Conservation (phyloP, 2,329 filamentous ascomycete genomes). For the Fusarium cyanostomum region DNA sequence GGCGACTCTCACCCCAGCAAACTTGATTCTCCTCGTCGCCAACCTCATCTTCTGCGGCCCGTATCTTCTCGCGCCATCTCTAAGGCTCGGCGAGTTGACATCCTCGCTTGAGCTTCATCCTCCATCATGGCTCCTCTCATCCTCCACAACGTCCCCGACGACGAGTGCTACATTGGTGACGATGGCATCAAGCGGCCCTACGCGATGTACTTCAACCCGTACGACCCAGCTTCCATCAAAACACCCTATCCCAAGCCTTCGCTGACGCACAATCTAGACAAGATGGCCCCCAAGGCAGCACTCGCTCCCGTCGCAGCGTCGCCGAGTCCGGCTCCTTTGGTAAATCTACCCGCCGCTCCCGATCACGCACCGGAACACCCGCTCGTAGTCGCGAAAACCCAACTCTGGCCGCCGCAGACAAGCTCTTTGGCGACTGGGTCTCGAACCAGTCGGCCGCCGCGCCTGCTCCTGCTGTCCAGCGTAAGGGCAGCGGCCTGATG, state of each 20-base stretch:
- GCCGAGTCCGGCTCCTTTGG: slow-evolving; percentile 73
- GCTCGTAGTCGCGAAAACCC: slow-evolving; percentile 67
- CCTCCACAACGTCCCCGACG: slow-evolving; percentile 74
- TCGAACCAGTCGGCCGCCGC: slow-evolving; percentile 55
- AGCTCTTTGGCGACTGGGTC: slow-evolving; percentile 68
- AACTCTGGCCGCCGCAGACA: slow-evolving; percentile 69
- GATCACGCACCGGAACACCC: slow-evolving; percentile 68
- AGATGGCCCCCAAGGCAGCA: slow-evolving; percentile 60
- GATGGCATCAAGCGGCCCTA: slow-evolving; percentile 73
- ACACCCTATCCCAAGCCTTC: slow-evolving; percentile 11
- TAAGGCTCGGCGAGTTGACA: slow-evolving; percentile 2
- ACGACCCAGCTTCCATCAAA: slow-evolving; percentile 39
- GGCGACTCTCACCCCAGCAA: slow-evolving; percentile 5
- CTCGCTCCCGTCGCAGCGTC: slow-evolving; percentile 62
- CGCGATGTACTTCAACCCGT: slow-evolving; percentile 73
- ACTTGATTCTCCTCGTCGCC: not conserved
- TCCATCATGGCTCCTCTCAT: slow-evolving; percentile 69
- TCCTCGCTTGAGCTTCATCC: not conserved
- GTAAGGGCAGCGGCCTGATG: slow-evolving; percentile 50
- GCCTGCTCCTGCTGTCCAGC: slow-evolving; percentile 42
- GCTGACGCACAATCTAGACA: slow-evolving; percentile 50
- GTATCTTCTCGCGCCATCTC: slow-evolving; percentile 1
- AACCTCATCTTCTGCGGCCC: slow-evolving; percentile 8
- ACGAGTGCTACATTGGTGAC: slow-evolving; percentile 72
- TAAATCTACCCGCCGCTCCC: slow-evolving; percentile 71